Base-by-base conservation (phyloP, 106 monocot genomes). In the Allium cepa region DNA sequence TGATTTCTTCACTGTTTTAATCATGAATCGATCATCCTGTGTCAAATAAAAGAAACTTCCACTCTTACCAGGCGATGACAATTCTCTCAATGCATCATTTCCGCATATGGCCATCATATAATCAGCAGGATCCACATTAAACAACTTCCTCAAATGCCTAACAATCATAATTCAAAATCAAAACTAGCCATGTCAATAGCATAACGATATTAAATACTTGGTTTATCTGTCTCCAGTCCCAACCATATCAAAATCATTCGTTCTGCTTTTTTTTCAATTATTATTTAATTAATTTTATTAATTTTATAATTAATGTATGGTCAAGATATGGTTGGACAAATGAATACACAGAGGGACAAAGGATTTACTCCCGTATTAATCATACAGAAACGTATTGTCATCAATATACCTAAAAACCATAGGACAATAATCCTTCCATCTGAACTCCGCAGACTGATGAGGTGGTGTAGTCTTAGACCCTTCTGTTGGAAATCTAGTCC, bases 21-120 rank as follows among this genome's bases (percentile, higher is more conserved):
- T 85, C 85, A 90, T 90, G 73, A 83, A 90, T 7, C 90, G 75
- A 68, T 90, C 90, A 62, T 90, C 90, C 46, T 90, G 85, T 17
- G 90, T 90, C 49, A 85, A 65, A 50, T 85, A 90, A 63, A 90
- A 90, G 77, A 85, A 73, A 50, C 90, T 90, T 12, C 90, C 90
- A 72, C 90, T 90, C 75, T 90, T 90, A 15, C 90, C 90, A 10
- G 85, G 90, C 1, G 90, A 90, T 18, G 85, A 85, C 9, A 90
- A 76, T 64, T 90, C 90, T 57, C 90, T 69, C 46, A 90, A 52
- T 17, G 90, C 85, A 53, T 90, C 90, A 69, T 83, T 75, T 4
- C 85, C 90, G 48, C 90, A 90, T 8, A 90, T 90, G 4, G 90
- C 80, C 15, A 90, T 62, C 85, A 90, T 85, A 68, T 90, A 90